phyloP scores from a whole-genome alignment of 1,139 yeast genomes.

The Lodderomyces orthopsilosis region DNA sequence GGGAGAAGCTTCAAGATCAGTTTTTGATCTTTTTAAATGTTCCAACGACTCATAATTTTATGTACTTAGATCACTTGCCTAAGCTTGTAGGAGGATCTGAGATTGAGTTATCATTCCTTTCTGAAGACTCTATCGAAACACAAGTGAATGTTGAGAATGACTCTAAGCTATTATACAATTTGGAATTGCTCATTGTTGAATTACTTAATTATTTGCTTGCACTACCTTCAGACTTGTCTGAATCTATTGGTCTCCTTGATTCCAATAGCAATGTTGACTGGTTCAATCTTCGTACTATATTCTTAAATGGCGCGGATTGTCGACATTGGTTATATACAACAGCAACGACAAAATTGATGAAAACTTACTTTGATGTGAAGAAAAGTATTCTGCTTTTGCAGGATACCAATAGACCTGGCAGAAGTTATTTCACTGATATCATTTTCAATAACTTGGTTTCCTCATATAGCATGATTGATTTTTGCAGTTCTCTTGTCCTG shows the following conservation, averaged over 20 bases:
- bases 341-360: constrained; percentile 29
- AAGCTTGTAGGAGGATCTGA: constrained; percentile 11
- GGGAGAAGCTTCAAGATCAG: constrained; percentile 32
- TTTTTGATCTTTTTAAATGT: constrained; percentile 36
- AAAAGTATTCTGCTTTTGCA: constrained; percentile 5
- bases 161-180: constrained; percentile 17
- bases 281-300: constrained; percentile 28
- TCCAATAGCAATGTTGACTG: constrained; percentile 21
- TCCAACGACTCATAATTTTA: constrained; percentile 18
- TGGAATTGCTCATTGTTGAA: constrained; percentile 23
- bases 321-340: constrained; percentile 33
- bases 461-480: constrained; percentile 19
- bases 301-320: constrained; percentile 19
- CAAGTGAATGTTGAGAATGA: constrained; percentile 8
- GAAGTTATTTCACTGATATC: constrained; percentile 22
- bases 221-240: neutral
- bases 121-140: constrained; percentile 9
- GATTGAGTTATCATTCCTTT: constrained; percentile 4
- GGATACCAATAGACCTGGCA: constrained; percentile 5
- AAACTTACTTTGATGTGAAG: constrained; percentile 21
- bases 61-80: constrained; percentile 13
- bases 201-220: constrained; percentile 14
- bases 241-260: constrained; percentile 17
- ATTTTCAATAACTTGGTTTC: constrained; percentile 18
- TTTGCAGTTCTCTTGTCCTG: constrained; percentile 20